phyloP scores from a whole-genome alignment of 768 basidiomycete genomes.

The Leucocoprinus birnbaumii region DNA sequence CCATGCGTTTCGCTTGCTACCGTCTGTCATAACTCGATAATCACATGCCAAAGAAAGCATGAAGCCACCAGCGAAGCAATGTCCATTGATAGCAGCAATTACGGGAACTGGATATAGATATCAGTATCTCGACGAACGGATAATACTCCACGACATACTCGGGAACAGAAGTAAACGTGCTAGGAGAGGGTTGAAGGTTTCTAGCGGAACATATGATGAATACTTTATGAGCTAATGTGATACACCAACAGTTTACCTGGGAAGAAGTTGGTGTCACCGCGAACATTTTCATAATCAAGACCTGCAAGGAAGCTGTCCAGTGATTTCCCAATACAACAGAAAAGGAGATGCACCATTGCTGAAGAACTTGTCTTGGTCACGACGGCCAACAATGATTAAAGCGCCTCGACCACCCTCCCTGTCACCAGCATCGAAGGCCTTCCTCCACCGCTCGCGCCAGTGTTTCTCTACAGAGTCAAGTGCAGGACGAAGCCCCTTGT shows the following conservation, averaged over 20 bases:
- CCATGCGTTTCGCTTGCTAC: slow-evolving; percentile 75
- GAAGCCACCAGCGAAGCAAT: slow-evolving; percentile 83
- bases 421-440: slow-evolving; percentile 39
- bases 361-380: slow-evolving; percentile 84
- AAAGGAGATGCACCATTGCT: slow-evolving; percentile 56
- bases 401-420: slow-evolving; percentile 61
- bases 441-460: slow-evolving; percentile 58
- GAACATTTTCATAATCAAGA: slow-evolving; percentile 56
- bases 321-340: background rate
- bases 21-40: slow-evolving; percentile 87
- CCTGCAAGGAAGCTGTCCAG: slow-evolving; percentile 34
- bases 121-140: background rate
- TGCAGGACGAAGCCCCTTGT: slow-evolving; percentile 62
- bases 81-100: slow-evolving; percentile 79
- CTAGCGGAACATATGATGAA: slow-evolving; percentile 34
- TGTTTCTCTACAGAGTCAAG: slow-evolving; percentile 70
- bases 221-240: slow-evolving; percentile 8
- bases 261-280: slow-evolving; percentile 60
- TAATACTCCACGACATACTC: slow-evolving; percentile 36
- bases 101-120: slow-evolving; percentile 55
- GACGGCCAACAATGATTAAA: slow-evolving; percentile 73
- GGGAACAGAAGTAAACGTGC: slow-evolving; percentile 72
- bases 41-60: slow-evolving; percentile 82
- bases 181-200: slow-evolving; percentile 72
- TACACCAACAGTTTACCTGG: slow-evolving; percentile 35